Base-by-base conservation (phyloP, 805 yeast species). In the Scheffersomyces lignosus region DNA sequence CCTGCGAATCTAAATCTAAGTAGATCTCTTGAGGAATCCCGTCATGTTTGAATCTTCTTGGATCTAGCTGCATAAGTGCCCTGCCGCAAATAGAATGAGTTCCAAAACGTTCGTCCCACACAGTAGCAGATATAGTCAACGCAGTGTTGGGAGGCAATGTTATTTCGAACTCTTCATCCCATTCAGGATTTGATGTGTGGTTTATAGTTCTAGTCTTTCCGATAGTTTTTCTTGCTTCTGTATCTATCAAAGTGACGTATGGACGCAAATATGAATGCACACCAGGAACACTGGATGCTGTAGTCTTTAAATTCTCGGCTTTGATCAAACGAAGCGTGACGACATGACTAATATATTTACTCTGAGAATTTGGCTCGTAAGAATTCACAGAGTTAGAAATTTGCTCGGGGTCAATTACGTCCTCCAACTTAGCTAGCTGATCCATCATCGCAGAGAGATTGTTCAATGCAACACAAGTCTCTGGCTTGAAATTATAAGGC, bases 121-220 rank as follows among this genome's bases (percentile, higher is more conserved):
- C 75, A 1, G 83, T 80, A 1, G 79, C 75, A 2, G 79, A 72
- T 1, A 84, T 45, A 18, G 77, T 68, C 25, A 72, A 62, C 2
- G 74, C 54, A 2, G 72, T 58, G 15, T 68, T 60, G 0, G 73
- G 69, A 12, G 60, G 56, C 10, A 68, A 34, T 3, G 66, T 62
- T 6, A 67, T 40, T 56, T 88, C 96, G 55, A 88, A 87, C 38
- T 84, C 86, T 63, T 90, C 96, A 50, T 87, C 86, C 95, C 95
- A 91, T 12, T 74, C 77, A 0, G 97, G 96, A 48, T 80, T 79
- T 23, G 75, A 62, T 4, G 81, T 77, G 36, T 77, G 77, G 20
- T 71, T 66, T 3, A 85, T 66, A 0, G 81, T 74, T 47, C 86
- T 70, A 0, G 98, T 90, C 42, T 77, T 80, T 2, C 84, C 90